These are phyloP conservation scores for Fraxinus greggii DNA, from an alignment of 305 asterid species.

Conservation along the genomic window DNA sequence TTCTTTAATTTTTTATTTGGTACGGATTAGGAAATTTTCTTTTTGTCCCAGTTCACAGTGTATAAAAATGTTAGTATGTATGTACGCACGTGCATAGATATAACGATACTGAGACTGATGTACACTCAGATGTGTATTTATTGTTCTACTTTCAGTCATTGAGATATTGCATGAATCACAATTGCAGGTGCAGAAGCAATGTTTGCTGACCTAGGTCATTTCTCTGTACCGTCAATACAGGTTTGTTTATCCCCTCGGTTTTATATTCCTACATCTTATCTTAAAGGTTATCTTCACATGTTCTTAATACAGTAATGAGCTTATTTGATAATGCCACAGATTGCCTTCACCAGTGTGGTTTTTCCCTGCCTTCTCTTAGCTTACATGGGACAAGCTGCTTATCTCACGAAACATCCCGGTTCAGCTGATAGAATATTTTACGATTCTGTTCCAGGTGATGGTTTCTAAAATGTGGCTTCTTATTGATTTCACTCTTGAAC, in stretches of 20 bases:
- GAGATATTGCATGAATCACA: background rate
- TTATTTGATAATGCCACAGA: constrained; percentile 40
- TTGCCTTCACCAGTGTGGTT: constrained; percentile 79
- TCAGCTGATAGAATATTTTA: constrained; percentile 59
- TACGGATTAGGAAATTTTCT: background rate
- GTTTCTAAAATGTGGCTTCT: background rate
- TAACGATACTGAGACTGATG: background rate
- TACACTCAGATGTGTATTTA: background rate
- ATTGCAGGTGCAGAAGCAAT: constrained; percentile 95
- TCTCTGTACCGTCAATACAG: constrained; percentile 91
- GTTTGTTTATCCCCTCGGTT: constrained; percentile 30
- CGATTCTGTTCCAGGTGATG: constrained; percentile 84
- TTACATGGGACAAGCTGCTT: constrained; percentile 97
- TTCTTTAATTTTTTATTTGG: background rate
- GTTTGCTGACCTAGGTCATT: constrained; percentile 99
- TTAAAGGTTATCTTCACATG: background rate
- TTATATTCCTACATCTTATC: background rate
- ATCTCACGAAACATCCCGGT: constrained; percentile 64
- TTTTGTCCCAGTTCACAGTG: background rate
- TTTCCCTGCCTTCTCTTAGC: constrained; percentile 96
- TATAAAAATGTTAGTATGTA: background rate
- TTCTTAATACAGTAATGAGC: background rate
- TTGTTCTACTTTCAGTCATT: background rate
- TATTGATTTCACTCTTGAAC: no score
- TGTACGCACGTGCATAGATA: background rate